A percentile compares a stretch with the other conserved stretches of the same genome.
These are phyloP conservation scores for Dendrostoma leiphaemia DNA, from an alignment of 2,329 filamentous ascomycete species.

Conservation along the genomic window DNA sequence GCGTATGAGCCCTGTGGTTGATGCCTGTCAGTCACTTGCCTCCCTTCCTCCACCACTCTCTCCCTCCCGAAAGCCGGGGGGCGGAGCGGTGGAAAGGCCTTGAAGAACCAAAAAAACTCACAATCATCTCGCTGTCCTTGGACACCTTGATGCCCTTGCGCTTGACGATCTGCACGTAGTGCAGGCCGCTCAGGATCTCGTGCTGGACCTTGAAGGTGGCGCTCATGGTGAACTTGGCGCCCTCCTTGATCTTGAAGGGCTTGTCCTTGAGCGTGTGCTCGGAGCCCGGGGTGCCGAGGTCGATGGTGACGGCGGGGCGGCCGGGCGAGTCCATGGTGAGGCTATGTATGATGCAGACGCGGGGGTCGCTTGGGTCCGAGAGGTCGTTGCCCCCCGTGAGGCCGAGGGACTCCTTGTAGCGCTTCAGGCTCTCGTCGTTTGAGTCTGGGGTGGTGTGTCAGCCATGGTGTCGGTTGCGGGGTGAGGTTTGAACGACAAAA, in stretches of 20 bases:
- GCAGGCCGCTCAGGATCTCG: slow-evolving; percentile 89
- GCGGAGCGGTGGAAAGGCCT: too few relatives aligned
- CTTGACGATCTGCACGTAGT: slow-evolving; percentile 94
- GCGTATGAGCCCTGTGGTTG: slow-evolving; percentile 76
- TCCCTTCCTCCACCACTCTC: too few relatives aligned
- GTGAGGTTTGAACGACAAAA: too few relatives aligned
- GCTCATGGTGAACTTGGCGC: slow-evolving; percentile 89
- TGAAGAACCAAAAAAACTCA: too few relatives aligned
- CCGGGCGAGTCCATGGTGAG: slow-evolving; percentile 85
- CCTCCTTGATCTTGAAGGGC: slow-evolving; percentile 98
- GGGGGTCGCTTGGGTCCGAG: slow-evolving; percentile 75
- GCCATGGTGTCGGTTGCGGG: background rate
- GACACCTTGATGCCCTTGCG: slow-evolving; percentile 80
- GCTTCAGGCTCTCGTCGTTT: slow-evolving; percentile 89
- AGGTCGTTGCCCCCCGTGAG: slow-evolving; percentile 72
- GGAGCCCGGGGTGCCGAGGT: slow-evolving; percentile 72
- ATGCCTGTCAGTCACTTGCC: too few relatives aligned
- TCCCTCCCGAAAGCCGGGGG: too few relatives aligned
- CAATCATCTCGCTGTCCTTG: slow-evolving; percentile 98
- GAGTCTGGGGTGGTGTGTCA: slow-evolving; percentile 44
- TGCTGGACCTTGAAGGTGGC: slow-evolving; percentile 95
- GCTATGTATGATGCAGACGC: slow-evolving; percentile 89
- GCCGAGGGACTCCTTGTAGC: slow-evolving; percentile 96
- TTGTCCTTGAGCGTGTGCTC: slow-evolving; percentile 80
- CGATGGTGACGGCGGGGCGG: slow-evolving; percentile 82